These are phyloP conservation scores for Aspergillus uvarum DNA, from an alignment of 2,329 filamentous ascomycete species.

Conservation along the genomic window DNA sequence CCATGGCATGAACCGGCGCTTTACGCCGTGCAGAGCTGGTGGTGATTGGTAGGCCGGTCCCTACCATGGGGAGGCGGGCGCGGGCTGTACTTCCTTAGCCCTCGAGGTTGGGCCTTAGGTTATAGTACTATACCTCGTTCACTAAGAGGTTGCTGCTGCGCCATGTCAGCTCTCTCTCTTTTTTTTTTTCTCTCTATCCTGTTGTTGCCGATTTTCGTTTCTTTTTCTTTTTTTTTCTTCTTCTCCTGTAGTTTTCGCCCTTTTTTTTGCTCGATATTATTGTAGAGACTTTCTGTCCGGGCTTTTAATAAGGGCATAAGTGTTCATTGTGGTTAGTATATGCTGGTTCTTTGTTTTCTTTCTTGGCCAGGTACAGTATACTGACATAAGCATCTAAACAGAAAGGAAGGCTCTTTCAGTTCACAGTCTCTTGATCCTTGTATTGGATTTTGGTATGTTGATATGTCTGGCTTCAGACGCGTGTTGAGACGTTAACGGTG, in stretches of 20 bases:
- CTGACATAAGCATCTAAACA: no score
- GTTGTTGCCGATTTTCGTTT: conserved; percentile 5
- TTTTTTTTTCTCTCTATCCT: conserved; percentile 4
- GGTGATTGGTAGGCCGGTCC: conserved; percentile 8
- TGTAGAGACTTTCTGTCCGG: neutral
- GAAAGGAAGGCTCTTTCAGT: no score
- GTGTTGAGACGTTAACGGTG: neutral
- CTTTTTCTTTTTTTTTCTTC: neutral
- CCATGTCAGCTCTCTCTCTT: conserved; percentile 15
- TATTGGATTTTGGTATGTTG: neutral
- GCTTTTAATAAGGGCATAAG: neutral
- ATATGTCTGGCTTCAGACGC: no score
- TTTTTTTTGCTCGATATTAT: neutral
- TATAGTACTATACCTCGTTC: neutral
- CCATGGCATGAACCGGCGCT: neutral
- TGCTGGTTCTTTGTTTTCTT: neutral
- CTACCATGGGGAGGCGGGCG: neutral
- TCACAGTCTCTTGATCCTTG: neutral
- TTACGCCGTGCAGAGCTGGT: neutral
- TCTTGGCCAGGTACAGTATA: neutral
- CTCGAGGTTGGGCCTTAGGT: neutral
- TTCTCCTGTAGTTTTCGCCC: neutral
- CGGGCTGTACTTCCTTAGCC: neutral
- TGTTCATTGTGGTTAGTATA: neutral
- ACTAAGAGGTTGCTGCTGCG: conserved; percentile 19